phyloP scores from a whole-genome alignment of 345 rosid species.

The Schrenkiella parvula region DNA sequence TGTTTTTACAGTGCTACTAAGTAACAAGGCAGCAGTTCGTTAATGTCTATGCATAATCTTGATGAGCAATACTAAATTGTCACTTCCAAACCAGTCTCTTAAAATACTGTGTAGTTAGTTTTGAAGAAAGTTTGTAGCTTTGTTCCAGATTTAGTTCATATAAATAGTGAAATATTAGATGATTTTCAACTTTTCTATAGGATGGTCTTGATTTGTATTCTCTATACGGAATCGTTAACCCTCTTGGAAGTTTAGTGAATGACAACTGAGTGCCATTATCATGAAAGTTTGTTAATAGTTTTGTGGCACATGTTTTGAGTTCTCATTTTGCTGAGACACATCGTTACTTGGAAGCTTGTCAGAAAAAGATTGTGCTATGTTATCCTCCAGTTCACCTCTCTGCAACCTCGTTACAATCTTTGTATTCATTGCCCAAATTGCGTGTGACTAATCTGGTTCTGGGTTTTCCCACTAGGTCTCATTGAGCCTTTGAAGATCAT shows the following conservation, averaged over 20 bases:
- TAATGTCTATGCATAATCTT: background rate
- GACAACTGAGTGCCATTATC: background rate
- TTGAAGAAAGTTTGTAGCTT: background rate
- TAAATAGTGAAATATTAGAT: background rate
- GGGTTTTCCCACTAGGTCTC: conserved; percentile 21
- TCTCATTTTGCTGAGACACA: background rate
- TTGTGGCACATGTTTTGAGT: background rate
- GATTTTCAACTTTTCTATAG: background rate
- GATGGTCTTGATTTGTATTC: background rate
- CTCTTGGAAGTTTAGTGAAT: background rate
- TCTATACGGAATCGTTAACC: background rate
- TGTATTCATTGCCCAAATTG: background rate
- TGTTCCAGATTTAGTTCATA: background rate
- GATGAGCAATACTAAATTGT: background rate
- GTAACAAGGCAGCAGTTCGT: background rate
- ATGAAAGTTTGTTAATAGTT: background rate
- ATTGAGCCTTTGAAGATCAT: conserved; percentile 21
- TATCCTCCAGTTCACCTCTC: background rate
- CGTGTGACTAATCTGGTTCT: background rate
- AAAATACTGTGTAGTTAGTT: background rate
- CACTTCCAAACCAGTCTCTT: background rate
- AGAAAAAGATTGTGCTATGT: background rate
- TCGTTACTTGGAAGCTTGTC: background rate
- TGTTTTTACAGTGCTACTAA: background rate
- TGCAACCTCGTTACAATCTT: background rate